phyloP scores from a whole-genome alignment of 2,329 filamentous ascomycete genomes.

The Talaromyces amestolkiae region DNA sequence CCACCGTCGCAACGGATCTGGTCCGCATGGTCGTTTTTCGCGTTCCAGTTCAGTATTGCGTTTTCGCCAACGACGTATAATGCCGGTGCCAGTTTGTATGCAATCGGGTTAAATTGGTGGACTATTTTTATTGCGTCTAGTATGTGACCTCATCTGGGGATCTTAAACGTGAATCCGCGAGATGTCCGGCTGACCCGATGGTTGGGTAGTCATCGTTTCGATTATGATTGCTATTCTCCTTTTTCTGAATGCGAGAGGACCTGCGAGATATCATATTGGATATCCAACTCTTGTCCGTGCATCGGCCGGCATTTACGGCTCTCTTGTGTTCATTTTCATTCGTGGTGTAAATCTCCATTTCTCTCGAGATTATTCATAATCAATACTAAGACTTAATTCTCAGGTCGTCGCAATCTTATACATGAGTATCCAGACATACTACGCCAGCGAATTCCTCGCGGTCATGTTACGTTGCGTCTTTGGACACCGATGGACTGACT shows the following conservation, averaged over 20 bases:
- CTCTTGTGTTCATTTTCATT: slow-evolving; percentile 15
- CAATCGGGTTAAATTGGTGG: slow-evolving; percentile 16
- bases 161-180: too few relatives aligned
- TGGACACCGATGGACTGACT: slow-evolving; percentile 11
- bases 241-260: slow-evolving; percentile 10
- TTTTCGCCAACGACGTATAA: slow-evolving; percentile 18
- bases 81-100: slow-evolving; percentile 14
- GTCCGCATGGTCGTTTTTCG: slow-evolving; percentile 15
- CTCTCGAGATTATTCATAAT: too few relatives aligned
- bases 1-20: slow-evolving; percentile 11
- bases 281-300: slow-evolving; percentile 13
- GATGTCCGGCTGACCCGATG: background rate
- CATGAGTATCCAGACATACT: slow-evolving; percentile 16
- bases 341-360: slow-evolving; percentile 3
- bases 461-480: slow-evolving; percentile 17
- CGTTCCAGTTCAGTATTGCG: slow-evolving; percentile 17
- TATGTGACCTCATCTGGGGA: background rate
- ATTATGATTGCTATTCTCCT: slow-evolving; percentile 15
- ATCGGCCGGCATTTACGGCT: slow-evolving; percentile 10
- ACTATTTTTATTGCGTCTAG: slow-evolving; percentile 17
- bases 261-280: slow-evolving; percentile 15
- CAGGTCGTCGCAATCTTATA: slow-evolving; percentile 17
- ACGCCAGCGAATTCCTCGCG: slow-evolving; percentile 12
- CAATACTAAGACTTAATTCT: background rate
- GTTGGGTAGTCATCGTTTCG: slow-evolving; percentile 10